phyloP scores from a whole-genome alignment of 345 rosid genomes.

The Gynandropsis gynandra region DNA sequence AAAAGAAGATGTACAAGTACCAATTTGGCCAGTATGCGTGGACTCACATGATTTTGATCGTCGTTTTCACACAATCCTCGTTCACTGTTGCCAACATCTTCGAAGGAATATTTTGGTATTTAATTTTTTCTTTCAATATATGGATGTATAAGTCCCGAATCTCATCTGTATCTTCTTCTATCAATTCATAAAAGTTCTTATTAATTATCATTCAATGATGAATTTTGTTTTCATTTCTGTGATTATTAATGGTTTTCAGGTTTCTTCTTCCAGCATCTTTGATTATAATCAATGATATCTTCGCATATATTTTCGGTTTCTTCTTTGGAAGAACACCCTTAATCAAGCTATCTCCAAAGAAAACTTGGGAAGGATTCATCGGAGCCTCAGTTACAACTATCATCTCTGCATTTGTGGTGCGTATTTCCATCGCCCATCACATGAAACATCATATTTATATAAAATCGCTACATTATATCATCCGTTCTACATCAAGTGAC shows the following conservation, averaged over 20 bases:
- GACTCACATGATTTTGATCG: conserved; percentile 98
- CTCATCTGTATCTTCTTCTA: not conserved
- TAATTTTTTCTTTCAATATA: not conserved
- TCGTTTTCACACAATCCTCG: conserved; percentile 93
- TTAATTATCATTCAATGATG: too few species aligned
- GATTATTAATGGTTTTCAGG: conserved; percentile 38
- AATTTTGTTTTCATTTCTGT: not conserved
- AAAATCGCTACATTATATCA: not conserved
- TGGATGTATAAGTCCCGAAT: not conserved
- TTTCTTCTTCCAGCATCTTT: conserved; percentile 98
- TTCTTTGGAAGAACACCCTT: conserved; percentile 94
- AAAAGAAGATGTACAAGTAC: conserved; percentile 99
- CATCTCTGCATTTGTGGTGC: conserved; percentile 82
- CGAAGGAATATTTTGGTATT: conserved; percentile 97
- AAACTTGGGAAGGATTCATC: conserved; percentile 98
- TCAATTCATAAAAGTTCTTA: too few species aligned
- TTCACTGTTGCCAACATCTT: conserved; percentile 97
- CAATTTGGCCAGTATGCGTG: conserved; percentile 99
- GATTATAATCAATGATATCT: conserved; percentile 84
- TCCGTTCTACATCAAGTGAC: not conserved
- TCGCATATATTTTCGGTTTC: conserved; percentile 86
- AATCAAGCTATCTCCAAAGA: conserved; percentile 94
- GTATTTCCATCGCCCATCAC: conserved; percentile 14
- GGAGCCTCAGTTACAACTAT: conserved; percentile 91
- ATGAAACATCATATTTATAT: not conserved